A percentile compares a stretch with the other conserved stretches of the same genome.
These are phyloP conservation scores for Plantago lanceolata DNA, from an alignment of 305 asterid species.

Conservation along the genomic window DNA sequence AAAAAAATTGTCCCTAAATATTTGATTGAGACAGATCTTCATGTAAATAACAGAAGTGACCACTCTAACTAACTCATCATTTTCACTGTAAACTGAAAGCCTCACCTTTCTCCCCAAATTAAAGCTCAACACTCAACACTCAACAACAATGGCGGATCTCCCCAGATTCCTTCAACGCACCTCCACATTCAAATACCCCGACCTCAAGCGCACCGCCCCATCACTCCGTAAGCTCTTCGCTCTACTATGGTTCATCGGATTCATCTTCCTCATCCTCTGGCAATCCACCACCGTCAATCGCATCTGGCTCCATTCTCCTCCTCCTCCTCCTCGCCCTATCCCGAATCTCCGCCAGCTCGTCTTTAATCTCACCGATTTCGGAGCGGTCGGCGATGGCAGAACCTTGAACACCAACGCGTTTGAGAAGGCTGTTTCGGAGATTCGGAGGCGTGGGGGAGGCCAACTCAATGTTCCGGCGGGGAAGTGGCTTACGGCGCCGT, in stretches of 20 bases:
- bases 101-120: not conserved
- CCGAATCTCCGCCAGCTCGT: conserved; percentile 66
- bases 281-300: conserved; percentile 56
- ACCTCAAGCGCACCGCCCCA: conserved; percentile 27
- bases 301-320: conserved; percentile 30
- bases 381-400: conserved; percentile 84
- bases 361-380: conserved; percentile 68
- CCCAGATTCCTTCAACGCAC: conserved; percentile 39
- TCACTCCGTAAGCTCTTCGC: conserved; percentile 35
- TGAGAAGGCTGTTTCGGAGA: conserved; percentile 61
- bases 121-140: not conserved
- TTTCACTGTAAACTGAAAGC: no score
- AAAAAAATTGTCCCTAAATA: no score
- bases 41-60: no score
- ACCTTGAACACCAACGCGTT: conserved; percentile 70
- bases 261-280: conserved; percentile 55
- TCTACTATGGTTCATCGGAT: conserved; percentile 62
- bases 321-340: conserved; percentile 40
- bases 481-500: conserved; percentile 84
- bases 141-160: conserved; percentile 48
- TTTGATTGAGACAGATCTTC: no score
- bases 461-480: conserved; percentile 85
- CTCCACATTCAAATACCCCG: conserved; percentile 28
- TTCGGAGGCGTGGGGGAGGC: conserved; percentile 70
- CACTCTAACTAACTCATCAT: no score